These are phyloP conservation scores for Cryomyces minteri DNA, from an alignment of 495 filamentous ascomycete species.

Conservation along the genomic window DNA sequence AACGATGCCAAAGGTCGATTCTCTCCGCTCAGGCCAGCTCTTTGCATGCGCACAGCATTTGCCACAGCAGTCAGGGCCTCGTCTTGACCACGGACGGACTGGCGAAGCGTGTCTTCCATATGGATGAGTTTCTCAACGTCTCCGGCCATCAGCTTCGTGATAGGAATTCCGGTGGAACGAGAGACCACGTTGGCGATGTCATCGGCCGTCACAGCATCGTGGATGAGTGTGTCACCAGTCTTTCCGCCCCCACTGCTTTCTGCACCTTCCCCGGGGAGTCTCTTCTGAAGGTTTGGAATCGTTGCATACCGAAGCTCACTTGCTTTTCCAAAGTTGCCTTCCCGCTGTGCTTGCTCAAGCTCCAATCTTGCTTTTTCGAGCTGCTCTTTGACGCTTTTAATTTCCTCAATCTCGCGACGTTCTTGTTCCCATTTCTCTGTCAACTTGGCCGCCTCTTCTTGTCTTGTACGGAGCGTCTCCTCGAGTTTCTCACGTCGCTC, in stretches of 20 bases:
- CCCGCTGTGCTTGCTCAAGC: conserved; percentile 70
- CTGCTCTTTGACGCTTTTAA: conserved; percentile 72
- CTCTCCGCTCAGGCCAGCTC: conserved; percentile 78
- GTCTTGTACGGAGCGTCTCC: conserved; percentile 47
- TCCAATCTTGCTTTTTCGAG: conserved; percentile 72
- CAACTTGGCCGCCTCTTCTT: conserved; percentile 46
- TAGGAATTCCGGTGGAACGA: conserved; percentile 78
- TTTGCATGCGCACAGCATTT: conserved; percentile 85
- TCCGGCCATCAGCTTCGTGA: conserved; percentile 75
- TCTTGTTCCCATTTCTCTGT: conserved; percentile 83
- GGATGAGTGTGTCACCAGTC: conserved; percentile 44
- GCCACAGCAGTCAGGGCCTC: conserved; percentile 81
- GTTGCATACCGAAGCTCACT: conserved; percentile 73
- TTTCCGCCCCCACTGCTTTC: conserved; percentile 16
- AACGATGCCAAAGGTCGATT: conserved; percentile 85
- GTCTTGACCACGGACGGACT: conserved; percentile 81
- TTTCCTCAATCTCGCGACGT: conserved; percentile 57
- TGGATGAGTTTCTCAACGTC: conserved; percentile 82
- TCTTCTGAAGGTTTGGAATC: conserved; percentile 63
- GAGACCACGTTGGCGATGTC: conserved; percentile 90
- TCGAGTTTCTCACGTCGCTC: conserved; percentile 82
- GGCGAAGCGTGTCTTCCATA: conserved; percentile 81
- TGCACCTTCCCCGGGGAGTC: conserved; percentile 55
- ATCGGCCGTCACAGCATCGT: conserved; percentile 83
- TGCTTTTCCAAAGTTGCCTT: conserved; percentile 79